phyloP scores from a whole-genome alignment of 169 alveolate species.

The Plasmodium fragile region DNA sequence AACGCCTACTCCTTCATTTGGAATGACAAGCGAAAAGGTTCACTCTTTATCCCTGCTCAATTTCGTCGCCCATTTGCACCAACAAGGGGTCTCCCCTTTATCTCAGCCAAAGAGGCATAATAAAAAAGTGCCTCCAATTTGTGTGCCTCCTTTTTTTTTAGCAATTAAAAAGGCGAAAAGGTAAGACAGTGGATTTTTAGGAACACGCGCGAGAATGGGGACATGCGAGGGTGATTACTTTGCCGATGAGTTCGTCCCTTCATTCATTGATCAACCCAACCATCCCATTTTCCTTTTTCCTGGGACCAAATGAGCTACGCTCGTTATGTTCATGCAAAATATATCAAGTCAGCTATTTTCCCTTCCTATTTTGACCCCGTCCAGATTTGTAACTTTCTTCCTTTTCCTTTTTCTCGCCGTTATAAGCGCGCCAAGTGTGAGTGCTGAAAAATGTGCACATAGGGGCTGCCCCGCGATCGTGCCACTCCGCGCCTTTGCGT shows the following conservation, averaged over 20 bases:
- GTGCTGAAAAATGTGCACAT: neutral
- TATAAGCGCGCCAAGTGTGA: neutral
- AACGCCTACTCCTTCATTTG: neutral
- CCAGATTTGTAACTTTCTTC: neutral
- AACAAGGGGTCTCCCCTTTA: neutral
- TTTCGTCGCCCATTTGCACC: neutral
- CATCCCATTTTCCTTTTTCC: neutral
- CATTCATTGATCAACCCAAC: neutral
- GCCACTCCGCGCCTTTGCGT: neutral
- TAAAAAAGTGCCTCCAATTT: neutral
- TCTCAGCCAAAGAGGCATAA: neutral
- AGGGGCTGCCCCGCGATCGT: neutral
- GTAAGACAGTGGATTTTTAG: neutral
- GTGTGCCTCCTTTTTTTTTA: neutral
- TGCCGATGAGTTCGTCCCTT: neutral
- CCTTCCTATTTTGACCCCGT: neutral
- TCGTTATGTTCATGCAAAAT: neutral
- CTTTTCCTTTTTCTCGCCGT: neutral
- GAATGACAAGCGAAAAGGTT: neutral
- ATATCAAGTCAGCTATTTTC: neutral
- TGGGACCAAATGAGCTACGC: neutral
- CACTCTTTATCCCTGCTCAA: neutral
- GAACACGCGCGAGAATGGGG: neutral
- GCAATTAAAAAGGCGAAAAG: neutral
- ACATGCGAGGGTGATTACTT: neutral